Evolutionary conservation across 768 basidiomycete species (phyloP).

Genomic region (Serendipita sp.): DNA sequence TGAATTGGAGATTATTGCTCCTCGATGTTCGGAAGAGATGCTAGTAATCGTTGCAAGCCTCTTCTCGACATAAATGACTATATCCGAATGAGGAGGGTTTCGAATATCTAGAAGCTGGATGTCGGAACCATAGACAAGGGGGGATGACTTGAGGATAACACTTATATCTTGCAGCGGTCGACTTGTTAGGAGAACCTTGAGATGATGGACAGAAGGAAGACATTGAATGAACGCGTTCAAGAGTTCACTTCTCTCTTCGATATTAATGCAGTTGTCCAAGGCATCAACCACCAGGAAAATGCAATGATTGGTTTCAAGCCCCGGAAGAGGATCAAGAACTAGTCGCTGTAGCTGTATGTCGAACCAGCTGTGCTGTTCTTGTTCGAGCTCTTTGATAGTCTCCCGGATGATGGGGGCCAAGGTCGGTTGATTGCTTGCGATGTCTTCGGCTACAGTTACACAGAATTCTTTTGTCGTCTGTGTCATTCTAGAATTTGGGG

Average conservation of each 20-base stretch:
- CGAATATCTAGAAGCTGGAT: too few relatives aligned
- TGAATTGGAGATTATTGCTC: too few relatives aligned
- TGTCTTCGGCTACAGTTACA: not conserved
- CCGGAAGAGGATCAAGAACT: not conserved
- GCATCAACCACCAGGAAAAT: not conserved
- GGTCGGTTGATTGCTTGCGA: not conserved
- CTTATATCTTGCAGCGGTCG: not conserved
- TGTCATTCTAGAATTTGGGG: not conserved
- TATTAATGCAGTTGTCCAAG: not conserved
- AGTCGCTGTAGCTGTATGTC: not conserved
- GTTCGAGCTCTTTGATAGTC: not conserved
- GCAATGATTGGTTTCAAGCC: not conserved
- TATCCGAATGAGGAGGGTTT: too few relatives aligned
- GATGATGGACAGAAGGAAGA: too few relatives aligned
- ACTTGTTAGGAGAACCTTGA: too few relatives aligned
- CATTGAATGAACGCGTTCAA: not conserved
- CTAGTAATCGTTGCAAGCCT: too few relatives aligned
- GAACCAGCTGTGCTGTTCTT: not conserved
- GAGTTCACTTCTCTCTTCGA: not conserved
- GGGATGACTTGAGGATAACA: not conserved
- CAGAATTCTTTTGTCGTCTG: not conserved
- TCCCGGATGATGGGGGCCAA: not conserved
- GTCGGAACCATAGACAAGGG: not conserved
- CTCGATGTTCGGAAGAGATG: too few relatives aligned
- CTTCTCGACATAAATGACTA: too few relatives aligned